Evolutionary conservation across 805 yeast species (phyloP), one percentile per base, ranked within the genome.

Genomic region (Metschnikowia peoriensis): DNA sequence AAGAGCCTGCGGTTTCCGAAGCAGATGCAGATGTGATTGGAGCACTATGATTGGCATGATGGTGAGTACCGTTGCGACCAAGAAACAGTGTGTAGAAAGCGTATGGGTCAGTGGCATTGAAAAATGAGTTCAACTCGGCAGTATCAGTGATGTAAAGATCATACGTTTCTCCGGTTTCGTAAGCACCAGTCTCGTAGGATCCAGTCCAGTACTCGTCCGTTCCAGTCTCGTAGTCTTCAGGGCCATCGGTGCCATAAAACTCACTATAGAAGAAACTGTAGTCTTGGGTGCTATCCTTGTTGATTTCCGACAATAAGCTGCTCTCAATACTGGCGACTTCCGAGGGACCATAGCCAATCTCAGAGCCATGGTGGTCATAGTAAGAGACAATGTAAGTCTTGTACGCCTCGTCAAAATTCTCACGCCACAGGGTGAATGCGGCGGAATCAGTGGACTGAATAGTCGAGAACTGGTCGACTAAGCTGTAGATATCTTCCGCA

Each of bases 361-460:
- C 29, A 16, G 46, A 9, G 11, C 46, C 46, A 28, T 41, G 17
- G 7, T 38, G 17, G 14, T 28, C 17, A 11, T 8, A 28, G 40
- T 28, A 42, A 28, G 34, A 28, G 10, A 28, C 28, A n/a, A 39
- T 40, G 47, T 40, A 44, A 8, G 47, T 29, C 47, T 48, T 42
- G 47, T 48, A 48, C n/a, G 47, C 38, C 2, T 48, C 47, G 9
- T 35, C 51, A n/a, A 42, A 48, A n/a, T 38, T 34, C 11, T 38
- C 27, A 28, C 32, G 38, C 50, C 54, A 51, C 41, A 16, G 38
- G 2, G 42, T 27, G 46, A 40, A 44, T 10, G 42, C 54, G 11
- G 49, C 48, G 14, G 49, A 7, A 28, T 50, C 48, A 7, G 43
- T 39, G 15, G 54, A 27, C 22, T 44, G 16, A 37, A 51, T 32